Evolutionary conservation across 805 yeast genomes (phyloP).

Genomic region (Saturnispora galanensis): DNA sequence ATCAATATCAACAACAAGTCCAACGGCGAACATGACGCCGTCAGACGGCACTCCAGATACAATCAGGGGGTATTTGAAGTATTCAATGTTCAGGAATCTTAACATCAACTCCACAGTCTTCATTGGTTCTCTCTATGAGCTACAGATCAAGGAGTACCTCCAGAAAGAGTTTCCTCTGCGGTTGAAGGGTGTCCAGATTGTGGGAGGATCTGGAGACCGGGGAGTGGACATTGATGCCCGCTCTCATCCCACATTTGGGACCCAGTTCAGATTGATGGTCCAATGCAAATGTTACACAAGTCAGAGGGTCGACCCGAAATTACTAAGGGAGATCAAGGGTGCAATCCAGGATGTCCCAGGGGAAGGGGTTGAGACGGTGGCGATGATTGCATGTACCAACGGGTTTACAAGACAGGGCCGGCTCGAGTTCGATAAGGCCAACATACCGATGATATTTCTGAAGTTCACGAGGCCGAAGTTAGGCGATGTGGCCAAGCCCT

Average conservation of each 20-base stretch:
- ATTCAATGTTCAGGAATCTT: slow-evolving; percentile 27
- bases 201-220: slow-evolving; percentile 48
- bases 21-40: slow-evolving; percentile 4
- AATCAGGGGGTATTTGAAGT: slow-evolving; percentile 25
- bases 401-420: slow-evolving; percentile 39
- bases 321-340: slow-evolving; percentile 46
- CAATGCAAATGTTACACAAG: slow-evolving; percentile 45
- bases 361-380: slow-evolving; percentile 12
- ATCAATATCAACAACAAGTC: slow-evolving; percentile 6
- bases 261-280: slow-evolving; percentile 32
- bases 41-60: slow-evolving; percentile 16
- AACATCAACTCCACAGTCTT: slow-evolving; percentile 40
- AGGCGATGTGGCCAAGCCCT: slow-evolving; percentile 15
- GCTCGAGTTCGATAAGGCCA: slow-evolving; percentile 34
- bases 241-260: too few relatives aligned
- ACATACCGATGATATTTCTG: slow-evolving; percentile 37
- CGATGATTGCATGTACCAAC: slow-evolving; percentile 39
- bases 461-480: slow-evolving; percentile 29
- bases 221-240: slow-evolving; percentile 46
- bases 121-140: slow-evolving; percentile 48
- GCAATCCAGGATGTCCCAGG: slow-evolving; percentile 27
- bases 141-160: slow-evolving; percentile 32
- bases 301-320: slow-evolving; percentile 34
- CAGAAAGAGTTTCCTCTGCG: slow-evolving; percentile 13
- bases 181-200: slow-evolving; percentile 28